Base-by-base conservation (phyloP, 805 yeast genomes). In the Hemisphaericaspora nanyangensis region DNA sequence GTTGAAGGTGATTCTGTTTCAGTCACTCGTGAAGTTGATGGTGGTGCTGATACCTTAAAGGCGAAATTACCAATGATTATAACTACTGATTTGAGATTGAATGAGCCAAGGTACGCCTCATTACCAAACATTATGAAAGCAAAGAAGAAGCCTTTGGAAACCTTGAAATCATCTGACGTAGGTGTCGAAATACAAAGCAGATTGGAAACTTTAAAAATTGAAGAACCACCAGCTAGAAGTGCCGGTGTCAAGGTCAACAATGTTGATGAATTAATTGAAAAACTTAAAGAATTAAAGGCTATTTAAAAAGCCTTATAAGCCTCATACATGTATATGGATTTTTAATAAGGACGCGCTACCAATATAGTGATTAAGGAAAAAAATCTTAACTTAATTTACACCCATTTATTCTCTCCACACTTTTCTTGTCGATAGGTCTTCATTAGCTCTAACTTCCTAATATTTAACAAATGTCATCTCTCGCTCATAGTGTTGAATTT, bases 111-210 rank as follows among this genome's bases (percentile, higher is more conserved):
- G 53, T 93, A 88, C 55, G 96, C 95, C n/a, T 79, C 95, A 11
- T 74, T 93, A 57, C 97, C 96, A 44, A 93, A 91, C 62, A 78
- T 90, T 70, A 93, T 93, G 98, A 93, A 93, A 72, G 98, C 98
- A 40, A 93, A 93, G 73, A 90, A 90, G 79, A 90, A 88, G 73
- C 96, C 96, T 4, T 72, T 90, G 59, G 87, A 80, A 51, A 72
- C 78, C 55, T 60, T 77, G 62, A 64, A 75, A 68, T 61, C 67
- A 13, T 63, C 81, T 16, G 95, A 85, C 51, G 76, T 86, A 44
- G 85, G 82, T n/a, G 73, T 84, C 25, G 85, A 82, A 31, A 56
- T 79, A 8, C 60, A 76, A 24, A 74, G 77, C 27, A 77, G 91
- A 52, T 64, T 90, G 44, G 80, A 85, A 56, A 70, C 80, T 3